Conservation (phyloP, 78 protist species). For the Protostelium mycophagum region DNA sequence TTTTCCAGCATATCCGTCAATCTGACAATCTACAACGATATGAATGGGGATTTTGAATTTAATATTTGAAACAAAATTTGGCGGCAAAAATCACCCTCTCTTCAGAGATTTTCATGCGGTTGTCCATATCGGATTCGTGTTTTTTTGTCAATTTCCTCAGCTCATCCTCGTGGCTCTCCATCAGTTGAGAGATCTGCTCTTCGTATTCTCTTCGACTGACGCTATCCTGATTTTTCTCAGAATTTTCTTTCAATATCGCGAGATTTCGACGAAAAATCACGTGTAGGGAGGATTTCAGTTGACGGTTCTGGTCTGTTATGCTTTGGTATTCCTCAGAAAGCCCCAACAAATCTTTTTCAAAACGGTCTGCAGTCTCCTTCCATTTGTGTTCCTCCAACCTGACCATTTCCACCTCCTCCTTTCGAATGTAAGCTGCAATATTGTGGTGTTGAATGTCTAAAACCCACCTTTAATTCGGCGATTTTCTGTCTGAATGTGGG, state of each 20-base stretch:
- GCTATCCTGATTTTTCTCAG: too few relatives aligned
- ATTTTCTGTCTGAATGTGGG: not conserved
- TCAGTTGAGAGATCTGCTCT: not conserved
- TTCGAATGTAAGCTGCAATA: not conserved
- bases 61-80: too few relatives aligned
- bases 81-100: not conserved
- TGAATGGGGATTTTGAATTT: not conserved
- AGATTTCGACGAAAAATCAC: too few relatives aligned
- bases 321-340: not conserved
- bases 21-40: not conserved
- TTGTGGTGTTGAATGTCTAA: not conserved
- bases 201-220: not conserved
- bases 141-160: not conserved
- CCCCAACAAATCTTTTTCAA: not conserved
- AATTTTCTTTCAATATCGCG: too few relatives aligned
- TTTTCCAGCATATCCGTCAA: not conserved
- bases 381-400: not conserved
- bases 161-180: not conserved
- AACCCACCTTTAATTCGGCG: not conserved
- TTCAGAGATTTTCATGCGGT: not conserved
- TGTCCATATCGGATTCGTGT: not conserved
- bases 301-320: not conserved
- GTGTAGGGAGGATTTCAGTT: not conserved
- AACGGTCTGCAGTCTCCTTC: not conserved
- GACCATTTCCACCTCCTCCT: not conserved